Base-by-base conservation (phyloP, 805 yeast species). In the Sungouiella thailandica region DNA sequence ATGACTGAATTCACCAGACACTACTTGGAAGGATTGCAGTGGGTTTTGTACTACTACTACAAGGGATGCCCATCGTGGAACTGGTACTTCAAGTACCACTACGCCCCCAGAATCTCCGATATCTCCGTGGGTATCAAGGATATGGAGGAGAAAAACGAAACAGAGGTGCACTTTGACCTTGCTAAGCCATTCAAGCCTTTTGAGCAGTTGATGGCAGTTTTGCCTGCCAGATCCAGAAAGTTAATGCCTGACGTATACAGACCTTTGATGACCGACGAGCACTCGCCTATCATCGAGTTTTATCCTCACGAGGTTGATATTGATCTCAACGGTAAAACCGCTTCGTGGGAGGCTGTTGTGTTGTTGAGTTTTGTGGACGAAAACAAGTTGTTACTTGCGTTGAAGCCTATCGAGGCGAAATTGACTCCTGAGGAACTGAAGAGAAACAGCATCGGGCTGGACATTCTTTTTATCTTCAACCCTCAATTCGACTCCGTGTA, bases 281-380 rank as follows among this genome's bases (percentile, higher is more conserved):
- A 70, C 28, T 89, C 97, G 6, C 95, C 96, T 17, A 87, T 93
- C 45, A 72, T 72, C 36, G 97, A 88, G 49, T 88, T 87, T 51
- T 93, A 93, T 54, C 98, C 98, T 2, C 71, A 73, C 37, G 86
- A 85, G 39, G 95, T 90, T 36, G 85, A 80, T 33, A 70, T 85
- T 23, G 98, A 93, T 62, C 72, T 78, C 74, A 93, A 93, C 55
- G 98, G 97, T 28, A 93, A 93, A 57, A 85, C 88, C 35, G 95
- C 93, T 2, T 82, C 87, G 31, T 93, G 98, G 98, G 97, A 93
- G 63, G 97, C 97, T 8, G 96, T 93, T 36, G 96, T 93, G 5
- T 73, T 86, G 49, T 73, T 93, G 38, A 80, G 94, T 4, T 93
- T 93, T 68, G 97, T 93, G 29, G 97, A 93, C 46, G 87, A 83